Evolutionary conservation across 2,329 filamentous ascomycete genomes (phyloP).

Genomic region (Cladosporium phlei): DNA sequence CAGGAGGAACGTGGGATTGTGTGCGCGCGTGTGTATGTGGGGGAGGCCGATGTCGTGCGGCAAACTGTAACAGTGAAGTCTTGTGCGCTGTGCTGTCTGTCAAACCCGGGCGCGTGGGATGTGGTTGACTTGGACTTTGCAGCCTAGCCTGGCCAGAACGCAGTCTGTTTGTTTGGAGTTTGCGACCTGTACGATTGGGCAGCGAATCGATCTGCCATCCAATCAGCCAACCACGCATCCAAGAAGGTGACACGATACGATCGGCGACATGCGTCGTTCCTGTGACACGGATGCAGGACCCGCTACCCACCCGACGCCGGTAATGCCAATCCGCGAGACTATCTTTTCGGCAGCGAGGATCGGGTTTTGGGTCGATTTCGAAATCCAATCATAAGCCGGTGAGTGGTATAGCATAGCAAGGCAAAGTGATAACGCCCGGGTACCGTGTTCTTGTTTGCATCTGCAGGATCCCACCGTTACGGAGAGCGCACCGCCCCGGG

Average conservation of each 20-base stretch:
- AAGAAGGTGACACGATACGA: not conserved
- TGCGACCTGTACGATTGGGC: not conserved
- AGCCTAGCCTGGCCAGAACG: not conserved
- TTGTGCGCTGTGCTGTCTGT: too few relatives aligned
- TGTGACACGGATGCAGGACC: conserved; percentile 4
- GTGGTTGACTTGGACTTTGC: too few relatives aligned
- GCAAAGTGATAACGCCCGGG: not conserved
- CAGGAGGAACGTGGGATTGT: not conserved
- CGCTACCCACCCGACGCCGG: not conserved
- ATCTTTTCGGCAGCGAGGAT: too few relatives aligned
- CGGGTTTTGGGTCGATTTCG: not conserved
- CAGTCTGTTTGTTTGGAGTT: not conserved
- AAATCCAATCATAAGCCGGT: not conserved
- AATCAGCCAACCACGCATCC: too few relatives aligned
- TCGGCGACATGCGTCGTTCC: not conserved
- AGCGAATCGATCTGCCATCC: too few relatives aligned
- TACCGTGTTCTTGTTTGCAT: not conserved
- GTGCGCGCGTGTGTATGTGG: not conserved
- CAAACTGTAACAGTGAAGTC: too few relatives aligned
- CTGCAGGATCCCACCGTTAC: conserved; percentile 2
- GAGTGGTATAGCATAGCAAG: too few relatives aligned
- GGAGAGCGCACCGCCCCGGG: conserved; percentile 1
- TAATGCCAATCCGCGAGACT: not conserved
- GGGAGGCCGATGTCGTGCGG: not conserved
- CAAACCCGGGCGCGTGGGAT: conserved; percentile 4